phyloP scores from a whole-genome alignment of 2,329 filamentous ascomycete genomes.

The Fusarium newnesense region DNA sequence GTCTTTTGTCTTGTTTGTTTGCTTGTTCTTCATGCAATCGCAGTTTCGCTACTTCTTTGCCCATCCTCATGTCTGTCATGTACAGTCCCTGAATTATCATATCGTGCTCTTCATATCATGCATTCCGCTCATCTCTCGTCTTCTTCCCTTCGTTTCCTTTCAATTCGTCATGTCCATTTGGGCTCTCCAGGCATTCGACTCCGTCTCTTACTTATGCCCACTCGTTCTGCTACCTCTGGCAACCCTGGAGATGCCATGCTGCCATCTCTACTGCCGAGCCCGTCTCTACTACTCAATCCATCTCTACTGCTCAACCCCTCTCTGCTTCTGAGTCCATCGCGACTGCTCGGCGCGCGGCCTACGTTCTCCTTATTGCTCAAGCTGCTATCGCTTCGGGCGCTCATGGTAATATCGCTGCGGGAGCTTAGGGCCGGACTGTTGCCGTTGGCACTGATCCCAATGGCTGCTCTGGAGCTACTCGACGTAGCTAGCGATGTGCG shows the following conservation, averaged over 20 bases:
- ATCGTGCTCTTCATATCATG: conserved; percentile 23
- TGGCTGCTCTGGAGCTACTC: conserved; percentile 34
- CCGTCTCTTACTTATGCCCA: conserved; percentile 40
- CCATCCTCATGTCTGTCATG: conserved; percentile 26
- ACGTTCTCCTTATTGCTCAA: conserved; percentile 54
- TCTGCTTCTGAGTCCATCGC: conserved; percentile 38
- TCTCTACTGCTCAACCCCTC: conserved; percentile 33
- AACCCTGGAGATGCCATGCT: conserved; percentile 26
- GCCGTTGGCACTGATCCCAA: conserved; percentile 28
- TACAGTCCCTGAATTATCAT: conserved; percentile 9
- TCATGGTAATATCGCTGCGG: conserved; percentile 45
- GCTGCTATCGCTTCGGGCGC: conserved; percentile 53
- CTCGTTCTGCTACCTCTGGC: conserved; percentile 25
- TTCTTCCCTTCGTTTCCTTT: background rate
- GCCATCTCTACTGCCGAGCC: conserved; percentile 14
- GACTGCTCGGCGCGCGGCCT: conserved; percentile 40
- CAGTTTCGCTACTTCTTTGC: conserved; percentile 6
- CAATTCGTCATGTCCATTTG: conserved; percentile 40
- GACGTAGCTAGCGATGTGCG: conserved; percentile 50
- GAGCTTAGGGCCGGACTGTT: conserved; percentile 29
- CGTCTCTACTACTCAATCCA: conserved; percentile 30
- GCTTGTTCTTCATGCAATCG: conserved; percentile 1
- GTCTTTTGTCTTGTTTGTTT: background rate
- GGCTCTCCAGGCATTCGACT: conserved; percentile 41
- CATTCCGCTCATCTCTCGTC: conserved; percentile 12